Base-by-base conservation (phyloP, 2,329 filamentous ascomycete genomes). In the Penicillium sp. region DNA sequence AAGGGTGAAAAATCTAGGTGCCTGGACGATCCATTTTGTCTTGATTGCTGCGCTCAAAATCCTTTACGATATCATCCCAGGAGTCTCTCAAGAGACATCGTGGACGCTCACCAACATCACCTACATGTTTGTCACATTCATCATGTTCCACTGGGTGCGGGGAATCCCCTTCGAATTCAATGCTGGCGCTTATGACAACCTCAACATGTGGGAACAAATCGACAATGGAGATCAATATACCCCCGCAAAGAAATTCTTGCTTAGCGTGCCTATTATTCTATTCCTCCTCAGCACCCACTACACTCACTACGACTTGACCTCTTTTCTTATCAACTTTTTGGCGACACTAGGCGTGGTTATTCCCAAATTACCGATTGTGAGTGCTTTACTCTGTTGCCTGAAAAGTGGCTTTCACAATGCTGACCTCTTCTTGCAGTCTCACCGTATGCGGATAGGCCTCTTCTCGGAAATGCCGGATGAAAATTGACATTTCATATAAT, bases 121-220 rank as follows among this genome's bases (percentile, higher is more conserved):
- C 52, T 99, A 99, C 82, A 97, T 97, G 92, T 89, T 94, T 69
- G 92, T 91, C 68, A 97, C 93, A 43, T 99, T 97, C 75, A 85
- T 99, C 75, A 99, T 99, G 94, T 99, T 99, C 77, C 94, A 99
- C 77, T 96, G 91, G 81, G 94, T 99, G 65, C 91, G 93, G 71
- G 94, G 94, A 65, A 91, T 97, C 47, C 94, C 94, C 5, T 99
- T 99, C 71, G 94, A 99, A 75, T 99, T 99, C 83, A 99, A 99
- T 72, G 88, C 90, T 56, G 94, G 94, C 59, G 94, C 94, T 65
- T 99, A 97, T 75, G 94, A 99, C 81, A 97, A 99, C 75, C 83
- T 99, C 70, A 99, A 97, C 79, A 97, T 99, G 94, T 99, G 94
- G 94, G 94, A 99, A 79, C 94, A 99, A 78, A 99, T 99, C 73